phyloP scores from a whole-genome alignment of 129 eudicot species.

The sunflower (Helianthus annuus) region DNA sequence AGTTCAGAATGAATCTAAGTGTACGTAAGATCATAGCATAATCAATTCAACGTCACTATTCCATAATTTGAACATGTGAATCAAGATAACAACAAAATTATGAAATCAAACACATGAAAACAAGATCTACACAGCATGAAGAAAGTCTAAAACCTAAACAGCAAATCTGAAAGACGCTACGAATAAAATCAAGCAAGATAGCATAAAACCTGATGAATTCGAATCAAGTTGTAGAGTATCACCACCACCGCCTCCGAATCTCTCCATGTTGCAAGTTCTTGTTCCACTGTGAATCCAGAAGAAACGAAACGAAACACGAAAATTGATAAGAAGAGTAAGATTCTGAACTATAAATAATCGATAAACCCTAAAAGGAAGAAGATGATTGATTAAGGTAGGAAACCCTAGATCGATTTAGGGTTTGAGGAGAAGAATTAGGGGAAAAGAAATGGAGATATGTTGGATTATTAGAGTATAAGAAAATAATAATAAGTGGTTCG shows the following conservation, averaged over 20 bases:
- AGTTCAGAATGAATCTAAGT: not conserved
- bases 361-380: constrained; percentile 29
- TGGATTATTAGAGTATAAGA: constrained; percentile 20
- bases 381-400: constrained; percentile 20
- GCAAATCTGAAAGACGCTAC: constrained; percentile 21
- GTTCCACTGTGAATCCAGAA: constrained; percentile 26
- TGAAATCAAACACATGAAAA: constrained; percentile 3
- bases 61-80: constrained; percentile 5
- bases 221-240: constrained; percentile 30
- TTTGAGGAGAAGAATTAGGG: constrained; percentile 41
- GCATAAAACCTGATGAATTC: constrained; percentile 33
- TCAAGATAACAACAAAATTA: not conserved
- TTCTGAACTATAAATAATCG: not conserved
- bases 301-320: constrained; percentile 9
- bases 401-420: constrained; percentile 35
- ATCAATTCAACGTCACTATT: not conserved
- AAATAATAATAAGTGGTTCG: constrained; percentile 12
- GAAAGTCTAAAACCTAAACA: constrained; percentile 16
- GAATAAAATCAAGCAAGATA: constrained; percentile 21
- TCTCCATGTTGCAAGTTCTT: constrained; percentile 23
- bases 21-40: no score
- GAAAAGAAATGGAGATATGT: constrained; percentile 1
- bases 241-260: constrained; percentile 32
- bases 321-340: not conserved
- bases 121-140: constrained; percentile 18